Percentiles rank a stretch among this genome's conserved stretches.
phyloP scores from a whole-genome alignment of 176 grass and related monocot genomes.

The Miscanthus lutarioriparius region DNA sequence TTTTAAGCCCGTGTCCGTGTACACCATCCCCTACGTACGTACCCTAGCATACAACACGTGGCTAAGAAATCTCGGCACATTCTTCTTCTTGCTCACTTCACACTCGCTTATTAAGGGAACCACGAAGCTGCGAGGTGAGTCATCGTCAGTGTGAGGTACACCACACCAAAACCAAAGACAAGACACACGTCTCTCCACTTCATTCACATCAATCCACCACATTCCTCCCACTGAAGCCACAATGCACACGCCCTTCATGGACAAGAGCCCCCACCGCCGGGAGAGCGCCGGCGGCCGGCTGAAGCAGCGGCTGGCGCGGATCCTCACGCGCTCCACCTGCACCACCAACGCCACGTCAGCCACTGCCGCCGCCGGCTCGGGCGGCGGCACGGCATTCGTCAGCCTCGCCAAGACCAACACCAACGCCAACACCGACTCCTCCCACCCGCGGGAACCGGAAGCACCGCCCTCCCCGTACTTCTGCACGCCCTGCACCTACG shows the following conservation, averaged over 20 bases:
- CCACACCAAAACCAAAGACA: slow-evolving; percentile 9
- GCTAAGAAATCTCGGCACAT: slow-evolving; percentile 5
- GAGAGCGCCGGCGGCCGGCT: slow-evolving; percentile 36
- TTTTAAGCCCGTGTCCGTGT: background rate
- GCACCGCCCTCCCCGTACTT: slow-evolving; percentile 42
- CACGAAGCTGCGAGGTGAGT: slow-evolving; percentile 2
- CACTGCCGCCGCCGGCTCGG: slow-evolving; percentile 14
- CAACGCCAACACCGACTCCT: background rate
- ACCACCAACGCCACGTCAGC: slow-evolving; percentile 35
- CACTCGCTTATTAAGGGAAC: slow-evolving; percentile 11
- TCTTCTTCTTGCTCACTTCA: slow-evolving; percentile 10
- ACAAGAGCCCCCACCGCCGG: slow-evolving; percentile 33
- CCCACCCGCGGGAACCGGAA: slow-evolving; percentile 7
- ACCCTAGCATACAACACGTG: background rate
- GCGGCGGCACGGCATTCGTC: slow-evolving; percentile 34
- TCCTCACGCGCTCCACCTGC: slow-evolving; percentile 74
- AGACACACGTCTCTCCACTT: background rate
- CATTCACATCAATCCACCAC: background rate
- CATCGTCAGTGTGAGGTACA: no score
- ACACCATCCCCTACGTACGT: background rate
- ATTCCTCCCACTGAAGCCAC: background rate
- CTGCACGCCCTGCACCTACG: slow-evolving; percentile 46
- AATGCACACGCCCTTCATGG: slow-evolving; percentile 36
- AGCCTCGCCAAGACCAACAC: slow-evolving; percentile 31
- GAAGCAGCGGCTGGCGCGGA: slow-evolving; percentile 62